Base-by-base conservation (phyloP, 768 basidiomycete species). In the Rickenella mellea region DNA sequence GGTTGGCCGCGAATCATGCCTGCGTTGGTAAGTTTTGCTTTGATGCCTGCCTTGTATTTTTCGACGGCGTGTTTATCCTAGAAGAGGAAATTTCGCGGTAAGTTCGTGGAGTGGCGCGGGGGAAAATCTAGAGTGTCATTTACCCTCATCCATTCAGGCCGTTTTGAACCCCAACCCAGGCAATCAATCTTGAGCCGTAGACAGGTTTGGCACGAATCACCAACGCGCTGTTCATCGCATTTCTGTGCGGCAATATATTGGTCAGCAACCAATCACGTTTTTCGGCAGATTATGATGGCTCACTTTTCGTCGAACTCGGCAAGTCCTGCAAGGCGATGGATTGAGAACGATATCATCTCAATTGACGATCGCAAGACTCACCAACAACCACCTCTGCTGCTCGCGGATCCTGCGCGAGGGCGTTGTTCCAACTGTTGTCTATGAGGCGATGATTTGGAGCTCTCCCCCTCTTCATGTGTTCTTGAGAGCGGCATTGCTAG, bases 71-170 rank as follows among this genome's bases (percentile, higher is more conserved):
- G 77, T 62, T 89, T 89, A 59, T 89, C 86, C 86, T 89, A n/a
- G n/a, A n/a, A n/a, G n/a, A n/a, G n/a, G n/a, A n/a, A n/a, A n/a
- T n/a, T n/a, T n/a, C n/a, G n/a, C n/a, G n/a, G n/a, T n/a, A n/a
- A n/a, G n/a, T n/a, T n/a, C n/a, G n/a, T n/a, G n/a, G n/a, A n/a
- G n/a, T n/a, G n/a, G n/a, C n/a, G n/a, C n/a, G n/a, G n/a, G n/a
- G n/a, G n/a, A n/a, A n/a, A n/a, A n/a, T n/a, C n/a, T n/a, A n/a
- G 26, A 9, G 44, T 31, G n/a, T 22, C 26, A 68, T 74, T 52
- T 50, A 89, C 85, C 51, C 84, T 66, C 84, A 89, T 86, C 85
- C 86, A 89, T 43, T 88, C 86, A n/a, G 86, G 87, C 40, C 87
- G 74, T 55, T 74, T 82, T 6, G 79, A 67, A 3, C 87, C 87